A percentile compares a stretch with the other conserved stretches of the same genome.
These are phyloP conservation scores for Bolboschoenus planiculmis DNA, from an alignment of 176 grass and related monocot genomes.

Conservation along the genomic window DNA sequence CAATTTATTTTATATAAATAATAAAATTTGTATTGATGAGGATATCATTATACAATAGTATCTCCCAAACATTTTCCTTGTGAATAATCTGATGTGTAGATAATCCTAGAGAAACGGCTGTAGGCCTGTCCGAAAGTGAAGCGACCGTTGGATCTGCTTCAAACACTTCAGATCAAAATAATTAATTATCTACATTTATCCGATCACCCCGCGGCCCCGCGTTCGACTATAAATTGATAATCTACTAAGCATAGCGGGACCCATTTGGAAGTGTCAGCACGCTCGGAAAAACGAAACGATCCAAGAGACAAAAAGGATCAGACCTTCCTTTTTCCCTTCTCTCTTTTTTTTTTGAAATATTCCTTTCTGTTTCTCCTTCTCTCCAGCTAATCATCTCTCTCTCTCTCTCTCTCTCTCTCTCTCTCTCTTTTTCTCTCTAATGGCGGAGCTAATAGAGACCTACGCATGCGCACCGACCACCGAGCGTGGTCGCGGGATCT, in stretches of 20 bases:
- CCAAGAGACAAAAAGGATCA: too few species aligned
- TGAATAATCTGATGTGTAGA: too few species aligned
- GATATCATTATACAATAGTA: too few species aligned
- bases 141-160: too few species aligned
- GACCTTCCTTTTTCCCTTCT: neutral
- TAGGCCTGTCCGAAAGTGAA: too few species aligned
- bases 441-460: conserved; percentile 81
- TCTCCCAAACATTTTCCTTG: too few species aligned
- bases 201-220: neutral
- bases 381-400: conserved; percentile 6
- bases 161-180: too few species aligned
- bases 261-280: neutral
- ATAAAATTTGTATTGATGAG: too few species aligned
- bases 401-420: neutral
- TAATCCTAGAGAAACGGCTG: too few species aligned
- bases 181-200: neutral
- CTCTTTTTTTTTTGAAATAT: neutral
- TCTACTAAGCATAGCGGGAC: neutral
- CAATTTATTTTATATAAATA: too few species aligned
- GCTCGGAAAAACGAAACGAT: too few species aligned
- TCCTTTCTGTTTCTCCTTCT: neutral
- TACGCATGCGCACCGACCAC: conserved; percentile 89
- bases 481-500: conserved; percentile 90
- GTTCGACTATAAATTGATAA: neutral
- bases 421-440: conserved; percentile 6